Evolutionary conservation across 371 early-diverging fungal genomes (phyloP).

Genomic region (Syncephalastrum racemosum): DNA sequence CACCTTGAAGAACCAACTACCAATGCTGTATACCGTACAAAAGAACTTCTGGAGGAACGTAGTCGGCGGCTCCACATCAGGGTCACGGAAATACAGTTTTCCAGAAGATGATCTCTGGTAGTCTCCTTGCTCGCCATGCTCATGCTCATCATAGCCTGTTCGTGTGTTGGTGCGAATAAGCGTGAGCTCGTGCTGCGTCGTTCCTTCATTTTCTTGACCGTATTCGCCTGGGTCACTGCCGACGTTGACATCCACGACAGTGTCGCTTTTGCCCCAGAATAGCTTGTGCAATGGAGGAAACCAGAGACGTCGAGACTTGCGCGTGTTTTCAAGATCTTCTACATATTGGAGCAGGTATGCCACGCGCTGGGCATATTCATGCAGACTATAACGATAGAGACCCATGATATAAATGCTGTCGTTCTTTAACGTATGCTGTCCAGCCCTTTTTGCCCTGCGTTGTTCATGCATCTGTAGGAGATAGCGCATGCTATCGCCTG

Average conservation of each 20-base stretch:
- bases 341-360: conserved; percentile 13
- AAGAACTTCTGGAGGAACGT: conserved; percentile 11
- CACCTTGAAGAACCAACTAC: conserved; percentile 9
- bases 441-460: too few relatives aligned
- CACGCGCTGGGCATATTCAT: conserved; percentile 11
- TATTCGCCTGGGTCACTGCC: too few relatives aligned
- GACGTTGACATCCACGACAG: too few relatives aligned
- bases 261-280: too few relatives aligned
- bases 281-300: not conserved
- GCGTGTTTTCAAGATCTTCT: conserved; percentile 9
- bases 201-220: too few relatives aligned
- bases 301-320: conserved; percentile 7
- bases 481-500: not conserved
- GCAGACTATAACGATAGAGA: conserved; percentile 14
- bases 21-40: conserved; percentile 2
- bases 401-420: conserved; percentile 16
- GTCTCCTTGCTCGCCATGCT: too few relatives aligned
- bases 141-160: too few relatives aligned
- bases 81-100: conserved; percentile 4
- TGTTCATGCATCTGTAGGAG: not conserved
- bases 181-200: not conserved
- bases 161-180: too few relatives aligned
- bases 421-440: not conserved
- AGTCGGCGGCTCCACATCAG: conserved; percentile 10
- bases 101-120: not conserved